phyloP scores from a whole-genome alignment of 352 stramenopile genomes.

The Phytophthora hybrid region DNA sequence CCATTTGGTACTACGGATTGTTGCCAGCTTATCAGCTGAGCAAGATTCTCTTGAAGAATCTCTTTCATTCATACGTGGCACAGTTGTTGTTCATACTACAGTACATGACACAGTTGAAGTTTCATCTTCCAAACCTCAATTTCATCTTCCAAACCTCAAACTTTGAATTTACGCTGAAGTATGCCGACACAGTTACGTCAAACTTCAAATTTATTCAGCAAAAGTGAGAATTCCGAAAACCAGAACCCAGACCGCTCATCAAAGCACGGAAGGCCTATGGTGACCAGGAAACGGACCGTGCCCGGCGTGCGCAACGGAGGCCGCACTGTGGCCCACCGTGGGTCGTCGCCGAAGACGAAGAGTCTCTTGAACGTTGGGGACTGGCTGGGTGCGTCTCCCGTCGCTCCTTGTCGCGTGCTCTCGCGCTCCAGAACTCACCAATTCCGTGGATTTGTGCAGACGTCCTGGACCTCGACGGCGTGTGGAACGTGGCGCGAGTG shows the following conservation, averaged over 20 bases:
- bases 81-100: too few species aligned
- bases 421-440: neutral
- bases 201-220: neutral
- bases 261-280: neutral
- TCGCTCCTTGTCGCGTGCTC: neutral
- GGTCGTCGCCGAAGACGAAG: neutral
- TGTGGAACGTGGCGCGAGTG: slow-evolving; percentile 77
- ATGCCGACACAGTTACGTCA: too few species aligned
- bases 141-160: too few species aligned
- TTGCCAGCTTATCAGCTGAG: too few species aligned
- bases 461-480: slow-evolving; percentile 65
- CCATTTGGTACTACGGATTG: too few species aligned
- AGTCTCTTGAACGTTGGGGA: neutral
- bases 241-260: neutral
- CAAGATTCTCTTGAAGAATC: too few species aligned
- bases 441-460: slow-evolving; percentile 42
- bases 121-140: too few species aligned
- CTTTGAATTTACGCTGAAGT: too few species aligned
- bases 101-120: too few species aligned
- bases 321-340: neutral
- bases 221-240: too few species aligned
- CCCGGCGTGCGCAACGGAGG: neutral
- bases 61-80: too few species aligned
- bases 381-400: neutral
- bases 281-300: slow-evolving; percentile 4